Percentiles rank a stretch among this genome's conserved stretches.
These are phyloP conservation scores for Plenodomus lindquistii DNA, from an alignment of 2,329 filamentous ascomycete species.

Conservation along the genomic window DNA sequence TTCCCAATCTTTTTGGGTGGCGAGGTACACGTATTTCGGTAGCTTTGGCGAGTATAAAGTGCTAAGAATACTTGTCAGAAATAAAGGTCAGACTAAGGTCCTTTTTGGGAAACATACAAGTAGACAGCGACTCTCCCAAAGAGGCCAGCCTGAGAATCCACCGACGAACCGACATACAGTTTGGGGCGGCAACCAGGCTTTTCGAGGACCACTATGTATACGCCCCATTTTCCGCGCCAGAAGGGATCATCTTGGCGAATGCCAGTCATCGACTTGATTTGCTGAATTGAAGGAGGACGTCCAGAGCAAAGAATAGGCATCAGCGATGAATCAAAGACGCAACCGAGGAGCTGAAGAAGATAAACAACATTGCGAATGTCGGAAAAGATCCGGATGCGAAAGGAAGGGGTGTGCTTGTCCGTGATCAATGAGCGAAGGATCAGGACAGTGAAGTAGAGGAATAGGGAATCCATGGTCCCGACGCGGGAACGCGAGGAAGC, in stretches of 20 bases:
- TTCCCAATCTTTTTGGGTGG: too few species aligned
- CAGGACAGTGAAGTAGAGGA: neutral
- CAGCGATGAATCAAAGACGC: neutral
- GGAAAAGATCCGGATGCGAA: neutral
- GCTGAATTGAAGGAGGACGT: neutral
- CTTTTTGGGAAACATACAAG: neutral
- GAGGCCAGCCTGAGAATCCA: neutral
- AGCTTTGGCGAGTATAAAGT: too few species aligned
- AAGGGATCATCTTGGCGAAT: neutral
- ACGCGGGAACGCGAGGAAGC: neutral
- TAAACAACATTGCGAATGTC: neutral
- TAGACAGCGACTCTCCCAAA: neutral
- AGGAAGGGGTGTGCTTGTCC: neutral
- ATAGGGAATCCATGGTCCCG: neutral
- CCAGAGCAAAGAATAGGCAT: neutral
- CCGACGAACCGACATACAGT: neutral
- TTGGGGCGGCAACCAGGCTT: neutral
- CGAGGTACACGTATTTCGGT: too few species aligned
- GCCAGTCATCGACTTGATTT: neutral
- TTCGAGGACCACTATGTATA: neutral
- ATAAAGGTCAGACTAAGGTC: too few species aligned
- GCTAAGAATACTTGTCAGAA: too few species aligned
- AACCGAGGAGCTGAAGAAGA: neutral
- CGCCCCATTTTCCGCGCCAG: neutral
- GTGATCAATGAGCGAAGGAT: neutral